Evolutionary conservation across 805 yeast genomes (phyloP).

Genomic region (Lipomyces kockii): DNA sequence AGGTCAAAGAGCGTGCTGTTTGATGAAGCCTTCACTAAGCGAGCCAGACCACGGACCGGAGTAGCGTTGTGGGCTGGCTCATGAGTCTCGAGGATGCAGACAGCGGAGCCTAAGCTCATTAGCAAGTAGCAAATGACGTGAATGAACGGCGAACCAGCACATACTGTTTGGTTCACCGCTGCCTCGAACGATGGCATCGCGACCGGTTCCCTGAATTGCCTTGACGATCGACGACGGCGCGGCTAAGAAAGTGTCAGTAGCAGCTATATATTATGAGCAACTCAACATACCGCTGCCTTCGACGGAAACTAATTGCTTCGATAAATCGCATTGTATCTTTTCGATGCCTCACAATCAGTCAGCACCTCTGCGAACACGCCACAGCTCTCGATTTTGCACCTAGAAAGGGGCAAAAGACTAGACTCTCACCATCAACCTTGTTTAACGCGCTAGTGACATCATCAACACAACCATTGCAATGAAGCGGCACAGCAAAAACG

Average conservation of each 20-base stretch:
- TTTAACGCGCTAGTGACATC: conserved; percentile 61
- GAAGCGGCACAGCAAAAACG: conserved; percentile 84
- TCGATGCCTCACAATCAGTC: conserved; percentile 50
- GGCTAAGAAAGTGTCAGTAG: conserved; percentile 39
- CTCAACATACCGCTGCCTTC: conserved; percentile 52
- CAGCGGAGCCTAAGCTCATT: conserved; percentile 70
- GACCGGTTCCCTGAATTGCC: conserved; percentile 73
- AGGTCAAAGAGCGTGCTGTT: conserved; percentile 69
- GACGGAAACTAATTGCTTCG: conserved; percentile 65
- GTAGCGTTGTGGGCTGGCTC: conserved; percentile 51
- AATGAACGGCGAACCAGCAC: background rate
- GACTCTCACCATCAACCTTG: conserved; percentile 45
- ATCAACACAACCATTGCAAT: conserved; percentile 72
- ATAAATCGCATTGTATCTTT: conserved; percentile 60
- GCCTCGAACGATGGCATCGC: conserved; percentile 91
- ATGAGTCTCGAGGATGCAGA: conserved; percentile 81
- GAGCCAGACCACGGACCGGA: conserved; percentile 84
- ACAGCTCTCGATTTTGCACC: background rate
- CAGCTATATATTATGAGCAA: background rate
- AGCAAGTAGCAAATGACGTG: background rate
- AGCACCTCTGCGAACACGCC: background rate
- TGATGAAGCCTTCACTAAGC: conserved; percentile 72
- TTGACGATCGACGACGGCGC: conserved; percentile 78
- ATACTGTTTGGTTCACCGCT: conserved; percentile 72
- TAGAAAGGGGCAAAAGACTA: background rate